Evolutionary conservation across 352 stramenopile species (phyloP).

Genomic region (Phytopythium helicoides): DNA sequence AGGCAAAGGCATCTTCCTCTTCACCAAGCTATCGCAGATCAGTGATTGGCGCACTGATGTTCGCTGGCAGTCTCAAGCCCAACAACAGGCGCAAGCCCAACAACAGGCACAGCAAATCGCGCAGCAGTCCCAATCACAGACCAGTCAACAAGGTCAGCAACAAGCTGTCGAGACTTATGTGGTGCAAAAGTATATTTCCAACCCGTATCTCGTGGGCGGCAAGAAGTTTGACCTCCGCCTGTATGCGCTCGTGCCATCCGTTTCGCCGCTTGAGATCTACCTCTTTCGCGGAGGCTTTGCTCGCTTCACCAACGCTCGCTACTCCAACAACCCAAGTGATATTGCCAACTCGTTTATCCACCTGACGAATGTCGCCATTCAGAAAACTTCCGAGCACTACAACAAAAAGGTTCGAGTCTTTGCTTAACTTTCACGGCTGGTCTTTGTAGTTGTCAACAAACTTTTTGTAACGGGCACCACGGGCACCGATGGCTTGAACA

Average conservation of each 20-base stretch:
- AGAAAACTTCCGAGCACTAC: constrained; percentile 94
- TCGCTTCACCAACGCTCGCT: constrained; percentile 90
- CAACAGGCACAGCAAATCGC: constrained; percentile 61
- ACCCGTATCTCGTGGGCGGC: constrained; percentile 91
- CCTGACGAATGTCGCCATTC: constrained; percentile 94
- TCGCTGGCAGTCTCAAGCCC: constrained; percentile 69
- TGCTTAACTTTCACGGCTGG: no score
- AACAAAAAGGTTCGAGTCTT: constrained; percentile 68
- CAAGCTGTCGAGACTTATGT: constrained; percentile 88
- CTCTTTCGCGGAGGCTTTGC: constrained; percentile 91
- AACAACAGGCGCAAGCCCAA: constrained; percentile 22
- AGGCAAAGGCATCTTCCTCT: constrained; percentile 94
- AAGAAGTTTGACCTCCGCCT: constrained; percentile 96
- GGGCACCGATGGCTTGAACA: no score
- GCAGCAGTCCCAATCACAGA: constrained; percentile 33
- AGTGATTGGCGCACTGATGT: constrained; percentile 92
- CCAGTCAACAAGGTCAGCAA: neutral
- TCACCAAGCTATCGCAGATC: constrained; percentile 93
- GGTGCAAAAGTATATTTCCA: constrained; percentile 93
- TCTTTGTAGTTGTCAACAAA: no score
- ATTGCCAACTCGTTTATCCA: constrained; percentile 93
- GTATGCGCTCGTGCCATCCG: constrained; percentile 93
- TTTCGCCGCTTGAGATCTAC: constrained; percentile 90
- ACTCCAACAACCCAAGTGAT: constrained; percentile 85
- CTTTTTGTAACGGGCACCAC: no score